These are phyloP conservation scores for Coriaria nepalensis DNA, from an alignment of 306 rosid genomes.

Conservation along the genomic window DNA sequence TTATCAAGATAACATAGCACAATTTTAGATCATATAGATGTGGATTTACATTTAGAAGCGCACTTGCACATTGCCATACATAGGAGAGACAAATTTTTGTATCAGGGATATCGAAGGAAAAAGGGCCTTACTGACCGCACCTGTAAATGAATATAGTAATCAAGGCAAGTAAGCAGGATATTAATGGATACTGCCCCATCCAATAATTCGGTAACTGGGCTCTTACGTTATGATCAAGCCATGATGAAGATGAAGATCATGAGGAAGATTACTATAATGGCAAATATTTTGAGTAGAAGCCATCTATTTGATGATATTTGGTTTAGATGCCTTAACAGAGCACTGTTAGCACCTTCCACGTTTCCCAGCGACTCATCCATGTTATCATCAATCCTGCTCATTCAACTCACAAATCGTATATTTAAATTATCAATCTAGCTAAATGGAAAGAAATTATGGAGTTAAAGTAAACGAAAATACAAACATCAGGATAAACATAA, in stretches of 20 bases:
- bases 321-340: constrained; percentile 77
- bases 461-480: constrained; percentile 1
- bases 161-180: constrained; percentile 6
- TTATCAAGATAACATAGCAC: no score
- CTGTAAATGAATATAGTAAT: background rate
- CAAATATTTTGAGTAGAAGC: constrained; percentile 84
- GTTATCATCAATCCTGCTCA: constrained; percentile 77
- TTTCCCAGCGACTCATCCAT: constrained; percentile 86
- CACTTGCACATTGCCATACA: background rate
- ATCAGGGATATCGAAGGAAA: background rate
- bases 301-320: constrained; percentile 77
- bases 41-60: no score
- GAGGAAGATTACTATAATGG: constrained; percentile 54
- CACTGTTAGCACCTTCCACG: constrained; percentile 81
- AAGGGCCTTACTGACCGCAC: no score
- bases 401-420: no score
- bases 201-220: constrained; percentile 15
- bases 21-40: no score
- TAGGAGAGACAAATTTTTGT: background rate
- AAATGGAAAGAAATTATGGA: constrained; percentile 7
- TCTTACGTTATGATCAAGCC: constrained; percentile 32
- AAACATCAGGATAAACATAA: constrained; percentile 7
- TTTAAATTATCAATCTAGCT: constrained; percentile 5
- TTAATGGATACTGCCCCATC: constrained; percentile 6
- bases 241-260: constrained; percentile 63